Conservation (phyloP, 2,329 filamentous ascomycete species). For the Emydomyces testavorans region DNA sequence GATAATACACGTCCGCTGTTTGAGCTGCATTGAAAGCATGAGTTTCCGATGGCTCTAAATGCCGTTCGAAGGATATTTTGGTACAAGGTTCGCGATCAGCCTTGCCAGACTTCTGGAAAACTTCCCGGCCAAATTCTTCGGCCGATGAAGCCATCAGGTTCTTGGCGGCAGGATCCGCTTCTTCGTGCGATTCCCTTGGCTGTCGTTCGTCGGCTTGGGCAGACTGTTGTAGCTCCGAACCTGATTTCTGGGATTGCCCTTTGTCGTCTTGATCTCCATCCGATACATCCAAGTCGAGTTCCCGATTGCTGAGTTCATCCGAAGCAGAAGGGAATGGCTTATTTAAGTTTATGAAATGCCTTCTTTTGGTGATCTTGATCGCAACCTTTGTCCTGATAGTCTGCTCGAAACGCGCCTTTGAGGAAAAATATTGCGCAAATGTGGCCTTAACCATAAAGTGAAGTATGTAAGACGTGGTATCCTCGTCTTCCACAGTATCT, state of each 20-base stretch:
- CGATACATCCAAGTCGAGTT: background rate
- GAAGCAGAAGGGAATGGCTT: background rate
- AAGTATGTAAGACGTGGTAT: constrained; percentile 5
- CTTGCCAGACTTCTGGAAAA: too few relatives aligned
- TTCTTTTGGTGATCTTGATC: constrained; percentile 13
- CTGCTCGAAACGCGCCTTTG: constrained; percentile 15
- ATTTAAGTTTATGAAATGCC: background rate
- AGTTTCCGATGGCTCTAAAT: too few relatives aligned
- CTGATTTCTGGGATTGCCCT: too few relatives aligned
- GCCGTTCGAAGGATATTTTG: too few relatives aligned
- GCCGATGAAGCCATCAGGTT: background rate
- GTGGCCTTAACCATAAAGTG: constrained; percentile 16
- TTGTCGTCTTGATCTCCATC: too few relatives aligned
- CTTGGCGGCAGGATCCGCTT: background rate
- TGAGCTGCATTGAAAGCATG: too few relatives aligned
- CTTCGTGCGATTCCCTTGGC: background rate
- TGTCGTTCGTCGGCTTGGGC: background rate
- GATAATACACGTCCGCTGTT: too few relatives aligned
- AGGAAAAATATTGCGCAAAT: constrained; percentile 11
- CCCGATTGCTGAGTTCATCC: background rate
- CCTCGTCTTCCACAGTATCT: background rate
- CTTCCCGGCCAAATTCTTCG: too few relatives aligned
- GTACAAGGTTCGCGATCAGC: too few relatives aligned
- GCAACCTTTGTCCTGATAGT: constrained; percentile 16
- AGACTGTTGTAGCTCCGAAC: too few relatives aligned